Conservation (phyloP, 495 filamentous ascomycete genomes). For the Bathelium albidoporum region DNA sequence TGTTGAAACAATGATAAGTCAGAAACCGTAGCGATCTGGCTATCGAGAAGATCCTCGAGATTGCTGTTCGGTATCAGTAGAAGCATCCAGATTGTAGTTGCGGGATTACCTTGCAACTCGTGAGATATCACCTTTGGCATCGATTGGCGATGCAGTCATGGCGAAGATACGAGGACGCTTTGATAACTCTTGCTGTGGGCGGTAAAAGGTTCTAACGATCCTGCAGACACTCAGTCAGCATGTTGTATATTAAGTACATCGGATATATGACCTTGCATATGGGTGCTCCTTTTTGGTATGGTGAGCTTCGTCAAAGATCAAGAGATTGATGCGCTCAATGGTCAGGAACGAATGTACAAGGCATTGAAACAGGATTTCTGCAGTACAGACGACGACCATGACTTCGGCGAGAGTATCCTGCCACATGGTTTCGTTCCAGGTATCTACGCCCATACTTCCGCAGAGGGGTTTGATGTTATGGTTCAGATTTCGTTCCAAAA, state of each 20-base stretch:
- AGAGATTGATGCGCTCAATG: constrained; percentile 76
- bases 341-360: constrained; percentile 71
- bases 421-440: constrained; percentile 63
- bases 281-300: constrained; percentile 92
- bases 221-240: constrained; percentile 21
- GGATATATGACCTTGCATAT: constrained; percentile 54
- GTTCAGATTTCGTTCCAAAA: constrained; percentile 74
- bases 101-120: constrained; percentile 50
- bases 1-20: constrained; percentile 52
- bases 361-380: constrained; percentile 69
- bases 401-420: constrained; percentile 52
- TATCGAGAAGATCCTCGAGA: constrained; percentile 68
- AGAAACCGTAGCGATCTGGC: constrained; percentile 71
- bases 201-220: constrained; percentile 83
- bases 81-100: not conserved
- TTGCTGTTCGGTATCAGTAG: constrained; percentile 35
- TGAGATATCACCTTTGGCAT: constrained; percentile 61
- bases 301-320: constrained; percentile 95
- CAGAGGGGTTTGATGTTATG: constrained; percentile 69
- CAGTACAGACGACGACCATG: constrained; percentile 90
- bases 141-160: constrained; percentile 97
- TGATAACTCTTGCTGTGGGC: constrained; percentile 31
- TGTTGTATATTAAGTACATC: not conserved
- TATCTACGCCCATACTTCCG: constrained; percentile 59
- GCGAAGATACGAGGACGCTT: constrained; percentile 75